Base-by-base conservation (phyloP, 495 filamentous ascomycete genomes). In the Melanomma pulvis-pyrius region DNA sequence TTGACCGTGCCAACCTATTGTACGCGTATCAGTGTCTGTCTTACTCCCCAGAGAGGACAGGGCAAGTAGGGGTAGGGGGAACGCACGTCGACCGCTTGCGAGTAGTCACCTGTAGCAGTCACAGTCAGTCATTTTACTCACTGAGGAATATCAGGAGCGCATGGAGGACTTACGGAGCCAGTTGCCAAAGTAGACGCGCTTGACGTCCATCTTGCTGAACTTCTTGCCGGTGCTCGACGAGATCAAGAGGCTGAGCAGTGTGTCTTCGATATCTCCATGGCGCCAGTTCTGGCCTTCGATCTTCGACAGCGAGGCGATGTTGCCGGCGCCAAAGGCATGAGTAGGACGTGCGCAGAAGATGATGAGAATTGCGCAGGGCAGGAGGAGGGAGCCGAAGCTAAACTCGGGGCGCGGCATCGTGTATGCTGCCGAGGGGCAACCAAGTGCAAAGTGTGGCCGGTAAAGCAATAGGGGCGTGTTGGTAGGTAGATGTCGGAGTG, bases 231-330 rank as follows among this genome's bases (percentile, higher is more conserved):
- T 90, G 41, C 88, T 86, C 54, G 84, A 82, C n/a, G 91, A 87
- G 82, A 94, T 88, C 59, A 88, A 73, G 28, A 96, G 78, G 50
- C 80, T 84, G 61, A 96, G 84, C 21, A 96, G 83, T 30, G 88
- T 85, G 81, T 97, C 92, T 83, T 96, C 92, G 73, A 97, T 94
- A 76, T 98, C 93, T 63, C 92, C 92, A 87, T 97, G 92, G 50
- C 92, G 91, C 90, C 91, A 97, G 75, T 96, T 96, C 67, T 87
- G 79, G 61, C 92, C 92, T 73, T 93, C 91, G 55, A 93, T 83
- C 68, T 83, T 86, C 52, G 92, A 87, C 56, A 90, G 83, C 6
- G 88, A 85, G 22, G 80, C 81, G 69, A 96, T 93, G 75, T 93
- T 94, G 39, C 91, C 92, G 58, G 92, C 92, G 25, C 92, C 92